These are phyloP conservation scores for Tuber magnatum DNA, from an alignment of 495 filamentous ascomycete genomes.

Conservation along the genomic window DNA sequence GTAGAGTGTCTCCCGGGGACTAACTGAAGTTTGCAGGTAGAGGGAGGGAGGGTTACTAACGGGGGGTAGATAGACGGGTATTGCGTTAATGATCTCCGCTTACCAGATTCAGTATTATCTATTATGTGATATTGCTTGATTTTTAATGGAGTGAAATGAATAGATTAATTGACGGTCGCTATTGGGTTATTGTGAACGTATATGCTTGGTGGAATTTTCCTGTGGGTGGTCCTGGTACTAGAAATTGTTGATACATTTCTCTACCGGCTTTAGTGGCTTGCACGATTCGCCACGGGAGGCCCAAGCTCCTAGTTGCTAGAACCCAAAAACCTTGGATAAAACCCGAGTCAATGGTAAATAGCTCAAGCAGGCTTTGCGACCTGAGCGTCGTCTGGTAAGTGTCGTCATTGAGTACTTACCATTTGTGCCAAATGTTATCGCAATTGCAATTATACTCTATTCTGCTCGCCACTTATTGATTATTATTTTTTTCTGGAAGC, in stretches of 20 bases:
- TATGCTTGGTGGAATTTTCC: neutral
- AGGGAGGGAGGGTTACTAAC: neutral
- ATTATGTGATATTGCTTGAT: neutral
- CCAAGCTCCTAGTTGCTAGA: too few relatives aligned
- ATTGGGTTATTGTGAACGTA: neutral
- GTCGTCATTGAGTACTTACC: too few relatives aligned
- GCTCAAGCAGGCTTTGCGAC: too few relatives aligned
- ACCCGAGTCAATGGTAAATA: too few relatives aligned
- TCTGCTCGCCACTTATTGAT: too few relatives aligned
- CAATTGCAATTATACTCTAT: too few relatives aligned
- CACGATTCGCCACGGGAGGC: too few relatives aligned
- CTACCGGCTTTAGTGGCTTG: neutral
- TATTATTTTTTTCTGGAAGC: too few relatives aligned
- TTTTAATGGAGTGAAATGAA: neutral
- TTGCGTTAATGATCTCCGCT: neutral
- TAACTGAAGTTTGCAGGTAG: neutral
- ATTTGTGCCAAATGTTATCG: too few relatives aligned
- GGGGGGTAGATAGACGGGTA: neutral
- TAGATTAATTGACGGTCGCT: neutral
- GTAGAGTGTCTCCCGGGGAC: neutral
- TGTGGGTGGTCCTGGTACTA: neutral
- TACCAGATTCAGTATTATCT: neutral
- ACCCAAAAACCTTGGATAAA: too few relatives aligned
- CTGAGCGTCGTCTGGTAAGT: too few relatives aligned
- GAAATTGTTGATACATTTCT: neutral